phyloP scores from a whole-genome alignment of 2,329 filamentous ascomycete species.

The Penicillium oxalicum region DNA sequence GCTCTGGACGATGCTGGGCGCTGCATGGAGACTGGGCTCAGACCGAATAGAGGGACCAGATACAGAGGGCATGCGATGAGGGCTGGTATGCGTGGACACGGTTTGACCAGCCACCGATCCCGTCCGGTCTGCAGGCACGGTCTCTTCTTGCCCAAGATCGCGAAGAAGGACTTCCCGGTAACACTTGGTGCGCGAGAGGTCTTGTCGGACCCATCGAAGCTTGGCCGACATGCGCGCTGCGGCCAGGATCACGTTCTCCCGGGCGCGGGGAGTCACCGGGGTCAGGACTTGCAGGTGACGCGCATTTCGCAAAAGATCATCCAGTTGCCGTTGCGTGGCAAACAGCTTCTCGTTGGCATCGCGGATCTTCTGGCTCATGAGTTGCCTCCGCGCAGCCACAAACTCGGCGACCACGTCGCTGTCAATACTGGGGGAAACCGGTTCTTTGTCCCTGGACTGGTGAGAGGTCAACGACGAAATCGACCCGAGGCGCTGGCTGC shows the following conservation, averaged over 20 bases:
- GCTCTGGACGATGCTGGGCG: slow-evolving; percentile 20
- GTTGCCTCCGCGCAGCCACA: slow-evolving; percentile 69
- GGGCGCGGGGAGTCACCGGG: slow-evolving; percentile 82
- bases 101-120: slow-evolving; percentile 27
- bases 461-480: slow-evolving; percentile 52
- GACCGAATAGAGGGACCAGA: slow-evolving; percentile 17
- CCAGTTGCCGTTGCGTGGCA: slow-evolving; percentile 67
- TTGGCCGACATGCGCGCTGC: slow-evolving; percentile 80
- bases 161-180: slow-evolving; percentile 81
- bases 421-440: slow-evolving; percentile 65
- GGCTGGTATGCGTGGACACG: slow-evolving; percentile 5
- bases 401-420: slow-evolving; percentile 83
- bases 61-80: slow-evolving; percentile 11
- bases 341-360: slow-evolving; percentile 77
- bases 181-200: slow-evolving; percentile 87
- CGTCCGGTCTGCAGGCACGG: slow-evolving; percentile 10
- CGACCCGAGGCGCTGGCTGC: slow-evolving; percentile 61
- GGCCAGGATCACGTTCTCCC: slow-evolving; percentile 78
- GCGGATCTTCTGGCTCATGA: slow-evolving; percentile 76
- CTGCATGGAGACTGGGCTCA: slow-evolving; percentile 18
- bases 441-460: slow-evolving; percentile 62
- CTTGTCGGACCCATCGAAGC: slow-evolving; percentile 87
- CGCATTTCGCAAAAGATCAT: slow-evolving; percentile 78
- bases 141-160: slow-evolving; percentile 73
- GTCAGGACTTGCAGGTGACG: slow-evolving; percentile 83